Evolutionary conservation across 2,329 filamentous ascomycete species (phyloP), one percentile per base, ranked within the genome.

Genomic region (Colletotrichum tofieldiae): DNA sequence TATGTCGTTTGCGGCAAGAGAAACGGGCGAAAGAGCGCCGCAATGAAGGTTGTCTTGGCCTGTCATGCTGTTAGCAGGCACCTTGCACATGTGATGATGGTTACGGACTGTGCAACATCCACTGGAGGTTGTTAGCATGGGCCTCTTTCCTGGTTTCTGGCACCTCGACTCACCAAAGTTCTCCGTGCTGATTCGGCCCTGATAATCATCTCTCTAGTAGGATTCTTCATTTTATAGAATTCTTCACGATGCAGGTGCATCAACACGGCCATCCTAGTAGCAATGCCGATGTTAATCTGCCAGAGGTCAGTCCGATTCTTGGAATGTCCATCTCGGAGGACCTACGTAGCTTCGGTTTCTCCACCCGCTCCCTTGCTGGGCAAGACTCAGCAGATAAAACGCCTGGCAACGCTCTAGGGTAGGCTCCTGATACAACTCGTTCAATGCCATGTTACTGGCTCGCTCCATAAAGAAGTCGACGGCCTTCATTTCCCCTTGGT

Each of bases 341-440:
- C 87, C 76, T 77, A 89, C 88, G 74, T 87, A 88, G 78, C 88
- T 90, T 65, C 82, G 83, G 62, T 88, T 87, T 51, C 84, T 86
- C 73, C 86, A 80, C 0, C 87, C 88, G 64, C 85, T 88, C 18
- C 88, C 88, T 76, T 90, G 88, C 74, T 91, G 88, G 5, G 88
- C 88, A 66, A 91, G 86, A 75, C 87, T 89, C 20, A 91, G 80
- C 4, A 91, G 79, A 74, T 90, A 90, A 72, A 90, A 90, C 1
- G 85, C 88, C 77, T 91, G 89, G 63, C 87, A 90, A 51, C 86
- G 82, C 75, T 90, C 87, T 23, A 91, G 77, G 0, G 84, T 88
- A 0, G 88, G 86, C 65, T 85, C 84, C 49, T 84, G 80, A 75
- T 90, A 90, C 26, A 90, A 79, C 75, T 89, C 87, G 32, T 79